Evolutionary conservation across 495 filamentous ascomycete genomes (phyloP).

Genomic region (Penicillium goetzii): DNA sequence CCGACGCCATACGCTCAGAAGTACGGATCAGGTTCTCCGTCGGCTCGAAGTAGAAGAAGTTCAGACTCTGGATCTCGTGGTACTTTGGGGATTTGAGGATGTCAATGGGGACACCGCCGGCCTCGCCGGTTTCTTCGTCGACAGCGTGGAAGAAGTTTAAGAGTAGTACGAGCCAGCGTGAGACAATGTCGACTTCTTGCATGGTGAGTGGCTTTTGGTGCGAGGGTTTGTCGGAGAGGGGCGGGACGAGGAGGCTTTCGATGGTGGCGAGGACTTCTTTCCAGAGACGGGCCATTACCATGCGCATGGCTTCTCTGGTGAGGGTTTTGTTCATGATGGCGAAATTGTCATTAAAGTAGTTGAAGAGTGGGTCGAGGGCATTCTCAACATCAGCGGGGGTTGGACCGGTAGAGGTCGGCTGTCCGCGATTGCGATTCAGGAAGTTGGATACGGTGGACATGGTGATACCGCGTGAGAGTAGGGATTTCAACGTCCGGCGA

Average conservation of each 20-base stretch:
- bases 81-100: constrained; percentile 96
- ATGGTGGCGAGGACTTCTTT: constrained; percentile 94
- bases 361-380: constrained; percentile 85
- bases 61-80: constrained; percentile 91
- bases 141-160: constrained; percentile 94
- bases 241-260: constrained; percentile 88
- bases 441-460: constrained; percentile 81
- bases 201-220: constrained; percentile 83
- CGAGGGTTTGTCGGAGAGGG: constrained; percentile 93
- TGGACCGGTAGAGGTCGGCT: constrained; percentile 59
- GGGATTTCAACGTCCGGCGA: constrained; percentile 70
- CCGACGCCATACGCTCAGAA: constrained; percentile 92
- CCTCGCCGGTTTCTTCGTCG: constrained; percentile 84
- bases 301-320: constrained; percentile 89
- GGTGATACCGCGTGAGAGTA: constrained; percentile 73
- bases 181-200: constrained; percentile 92
- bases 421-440: constrained; percentile 64
- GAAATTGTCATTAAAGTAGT: constrained; percentile 98
- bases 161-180: constrained; percentile 90
- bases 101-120: constrained; percentile 84
- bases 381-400: constrained; percentile 75
- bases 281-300: constrained; percentile 98
- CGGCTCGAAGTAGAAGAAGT: constrained; percentile 97
- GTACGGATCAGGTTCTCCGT: constrained; percentile 91
- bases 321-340: constrained; percentile 97